phyloP scores from a whole-genome alignment of 352 stramenopile species.

The Globisporangium paroecandrum region DNA sequence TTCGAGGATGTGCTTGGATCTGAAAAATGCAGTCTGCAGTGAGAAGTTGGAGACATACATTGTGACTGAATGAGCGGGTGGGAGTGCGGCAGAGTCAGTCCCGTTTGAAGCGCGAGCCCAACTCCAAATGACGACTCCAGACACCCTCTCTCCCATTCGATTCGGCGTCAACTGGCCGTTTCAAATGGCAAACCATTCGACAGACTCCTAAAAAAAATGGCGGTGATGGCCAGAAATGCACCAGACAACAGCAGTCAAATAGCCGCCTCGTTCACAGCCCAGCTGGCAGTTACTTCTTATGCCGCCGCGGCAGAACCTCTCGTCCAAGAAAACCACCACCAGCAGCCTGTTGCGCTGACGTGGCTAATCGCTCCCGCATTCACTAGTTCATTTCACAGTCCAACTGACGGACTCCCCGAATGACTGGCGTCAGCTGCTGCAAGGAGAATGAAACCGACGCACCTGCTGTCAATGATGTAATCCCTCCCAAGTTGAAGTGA shows the following conservation, averaged over 20 bases:
- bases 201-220: background rate
- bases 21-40: background rate
- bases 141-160: background rate
- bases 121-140: background rate
- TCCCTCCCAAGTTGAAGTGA: slow-evolving; percentile 4
- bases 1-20: background rate
- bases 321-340: background rate
- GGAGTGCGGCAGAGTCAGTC: background rate
- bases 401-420: no score
- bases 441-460: background rate
- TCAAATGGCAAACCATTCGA: background rate
- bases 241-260: background rate
- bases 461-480: background rate
- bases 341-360: slow-evolving; percentile 5
- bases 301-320: background rate
- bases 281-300: background rate
- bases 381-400: background rate
- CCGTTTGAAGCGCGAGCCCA: background rate
- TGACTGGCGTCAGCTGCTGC: background rate
- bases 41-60: background rate
- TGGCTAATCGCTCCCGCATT: background rate
- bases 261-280: background rate
- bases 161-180: background rate
- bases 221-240: background rate
- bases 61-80: background rate